These are phyloP conservation scores for Populus ilicifolia DNA, from an alignment of 345 rosid genomes.

Conservation along the genomic window DNA sequence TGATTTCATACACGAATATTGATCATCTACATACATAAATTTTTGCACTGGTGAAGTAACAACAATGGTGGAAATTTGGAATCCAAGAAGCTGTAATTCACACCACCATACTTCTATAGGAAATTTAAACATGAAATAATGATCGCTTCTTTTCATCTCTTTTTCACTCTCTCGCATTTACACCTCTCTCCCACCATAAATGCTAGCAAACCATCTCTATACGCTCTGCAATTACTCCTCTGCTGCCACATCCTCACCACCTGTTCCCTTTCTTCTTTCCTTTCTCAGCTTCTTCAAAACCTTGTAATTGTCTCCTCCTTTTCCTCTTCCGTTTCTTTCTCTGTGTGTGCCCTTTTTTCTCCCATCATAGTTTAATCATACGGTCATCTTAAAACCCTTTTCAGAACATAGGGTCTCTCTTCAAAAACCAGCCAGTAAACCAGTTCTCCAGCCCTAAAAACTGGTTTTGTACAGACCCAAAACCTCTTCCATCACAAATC, in stretches of 20 bases:
- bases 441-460: not conserved
- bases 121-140: constrained; percentile 8
- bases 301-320: constrained; percentile 5
- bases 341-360: not conserved
- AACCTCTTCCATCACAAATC: not conserved
- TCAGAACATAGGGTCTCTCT: not conserved
- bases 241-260: constrained; percentile 41
- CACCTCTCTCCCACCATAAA: constrained; percentile 53
- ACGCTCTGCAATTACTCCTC: constrained; percentile 70
- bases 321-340: constrained; percentile 5
- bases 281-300: constrained; percentile 21
- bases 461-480: not conserved
- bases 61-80: not conserved
- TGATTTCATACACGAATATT: no score
- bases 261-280: constrained; percentile 25
- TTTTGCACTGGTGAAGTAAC: no score
- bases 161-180: constrained; percentile 25
- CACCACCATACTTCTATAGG: constrained; percentile 1
- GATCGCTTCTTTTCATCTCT: not conserved
- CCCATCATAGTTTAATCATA: not conserved
- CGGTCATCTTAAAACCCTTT: not conserved
- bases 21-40: no score
- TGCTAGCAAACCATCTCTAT: constrained; percentile 67
- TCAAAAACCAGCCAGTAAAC: not conserved
- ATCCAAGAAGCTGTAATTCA: constrained; percentile 1